Conservation (phyloP, 768 basidiomycete genomes). For the Lactarius evosmus region DNA sequence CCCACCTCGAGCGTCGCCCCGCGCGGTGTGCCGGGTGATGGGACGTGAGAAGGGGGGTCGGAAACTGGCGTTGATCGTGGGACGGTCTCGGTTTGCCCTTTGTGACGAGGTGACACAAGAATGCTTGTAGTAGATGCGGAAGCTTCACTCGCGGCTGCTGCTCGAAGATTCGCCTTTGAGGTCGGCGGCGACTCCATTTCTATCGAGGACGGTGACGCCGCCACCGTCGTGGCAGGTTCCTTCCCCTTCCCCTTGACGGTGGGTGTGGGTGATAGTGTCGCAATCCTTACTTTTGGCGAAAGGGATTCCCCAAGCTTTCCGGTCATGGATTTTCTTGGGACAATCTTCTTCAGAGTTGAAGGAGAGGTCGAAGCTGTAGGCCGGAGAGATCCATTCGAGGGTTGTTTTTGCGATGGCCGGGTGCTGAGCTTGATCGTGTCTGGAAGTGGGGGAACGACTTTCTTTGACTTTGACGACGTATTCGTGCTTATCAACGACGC, state of each 20-base stretch:
- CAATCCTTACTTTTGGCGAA: slow-evolving; percentile 17
- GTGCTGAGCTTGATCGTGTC: slow-evolving; percentile 16
- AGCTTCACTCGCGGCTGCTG: slow-evolving; percentile 8
- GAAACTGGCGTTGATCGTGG: slow-evolving; percentile 22
- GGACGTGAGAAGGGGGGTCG: slow-evolving; percentile 19
- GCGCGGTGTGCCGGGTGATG: slow-evolving; percentile 35
- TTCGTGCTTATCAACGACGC: slow-evolving; percentile 25
- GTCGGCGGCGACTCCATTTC: slow-evolving; percentile 14
- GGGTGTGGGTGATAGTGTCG: not conserved
- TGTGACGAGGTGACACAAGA: slow-evolving; percentile 35
- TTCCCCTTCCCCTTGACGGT: slow-evolving; percentile 26
- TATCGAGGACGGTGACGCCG: slow-evolving; percentile 3
- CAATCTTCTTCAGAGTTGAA: slow-evolving; percentile 25
- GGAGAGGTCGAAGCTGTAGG: slow-evolving; percentile 28
- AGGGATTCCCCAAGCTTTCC: slow-evolving; percentile 16
- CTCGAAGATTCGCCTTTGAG: slow-evolving; percentile 7
- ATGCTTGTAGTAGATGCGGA: slow-evolving; percentile 33
- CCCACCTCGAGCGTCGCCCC: slow-evolving; percentile 82
- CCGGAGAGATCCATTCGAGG: slow-evolving; percentile 25
- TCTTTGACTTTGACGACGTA: slow-evolving; percentile 21
- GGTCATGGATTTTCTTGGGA: slow-evolving; percentile 19
- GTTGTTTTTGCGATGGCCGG: slow-evolving; percentile 5
- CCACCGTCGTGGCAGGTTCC: slow-evolving; percentile 25
- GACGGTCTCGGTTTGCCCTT: slow-evolving; percentile 40
- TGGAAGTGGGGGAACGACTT: slow-evolving; percentile 22